These are phyloP conservation scores for Fusarium euwallaceae DNA, from an alignment of 2,329 filamentous ascomycete genomes.

Conservation along the genomic window DNA sequence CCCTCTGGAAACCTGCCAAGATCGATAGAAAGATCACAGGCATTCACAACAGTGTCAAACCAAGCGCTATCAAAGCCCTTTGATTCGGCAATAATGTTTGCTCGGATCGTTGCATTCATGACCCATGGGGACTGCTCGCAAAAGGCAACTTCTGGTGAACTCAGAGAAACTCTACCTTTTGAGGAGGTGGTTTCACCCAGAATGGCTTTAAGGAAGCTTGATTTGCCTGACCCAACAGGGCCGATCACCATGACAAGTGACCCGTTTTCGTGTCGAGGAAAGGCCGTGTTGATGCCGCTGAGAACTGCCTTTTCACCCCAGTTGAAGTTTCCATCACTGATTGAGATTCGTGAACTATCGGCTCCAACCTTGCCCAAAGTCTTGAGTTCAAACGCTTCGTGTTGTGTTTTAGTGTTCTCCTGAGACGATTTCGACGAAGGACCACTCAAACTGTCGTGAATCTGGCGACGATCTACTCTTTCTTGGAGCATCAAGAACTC, in stretches of 20 bases:
- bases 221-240: slow-evolving; percentile 51
- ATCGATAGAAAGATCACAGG: slow-evolving; percentile 52
- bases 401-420: not conserved
- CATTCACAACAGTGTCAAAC: slow-evolving; percentile 50
- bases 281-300: slow-evolving; percentile 40
- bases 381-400: slow-evolving; percentile 25
- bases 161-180: slow-evolving; percentile 40
- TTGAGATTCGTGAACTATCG: slow-evolving; percentile 28
- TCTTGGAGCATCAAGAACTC: slow-evolving; percentile 47
- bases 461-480: slow-evolving; percentile 39
- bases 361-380: not conserved
- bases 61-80: slow-evolving; percentile 47
- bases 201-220: slow-evolving; percentile 49
- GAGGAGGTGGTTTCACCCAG: slow-evolving; percentile 45
- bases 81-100: slow-evolving; percentile 53
- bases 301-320: slow-evolving; percentile 47
- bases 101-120: slow-evolving; percentile 51
- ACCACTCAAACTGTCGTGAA: slow-evolving; percentile 8
- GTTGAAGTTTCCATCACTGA: slow-evolving; percentile 43
- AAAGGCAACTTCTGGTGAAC: slow-evolving; percentile 45
- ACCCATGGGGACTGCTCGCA: slow-evolving; percentile 52
- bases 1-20: slow-evolving; percentile 42
- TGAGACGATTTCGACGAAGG: not conserved
- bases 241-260: slow-evolving; percentile 49
- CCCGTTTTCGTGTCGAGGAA: slow-evolving; percentile 36